These are phyloP conservation scores for Termitomyces sp. DNA, from an alignment of 768 basidiomycete genomes.

Conservation along the genomic window DNA sequence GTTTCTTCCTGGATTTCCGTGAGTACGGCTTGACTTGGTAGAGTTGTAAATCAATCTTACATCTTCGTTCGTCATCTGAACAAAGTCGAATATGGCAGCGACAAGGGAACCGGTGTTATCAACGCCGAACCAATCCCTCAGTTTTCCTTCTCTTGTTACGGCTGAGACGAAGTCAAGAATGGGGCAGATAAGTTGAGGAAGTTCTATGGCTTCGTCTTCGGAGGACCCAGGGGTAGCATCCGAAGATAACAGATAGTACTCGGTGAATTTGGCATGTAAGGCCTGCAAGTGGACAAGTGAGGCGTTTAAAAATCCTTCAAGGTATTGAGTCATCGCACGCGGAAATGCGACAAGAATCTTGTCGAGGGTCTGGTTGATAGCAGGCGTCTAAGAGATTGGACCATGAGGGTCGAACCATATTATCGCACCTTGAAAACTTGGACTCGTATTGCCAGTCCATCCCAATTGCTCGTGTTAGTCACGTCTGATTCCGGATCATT, in stretches of 20 bases:
- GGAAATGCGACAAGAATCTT: constrained; percentile 81
- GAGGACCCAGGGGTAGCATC: constrained; percentile 57
- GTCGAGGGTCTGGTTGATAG: constrained; percentile 60
- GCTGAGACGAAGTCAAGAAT: constrained; percentile 78
- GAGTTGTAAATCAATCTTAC: constrained; percentile 41
- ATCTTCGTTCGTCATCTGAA: constrained; percentile 88
- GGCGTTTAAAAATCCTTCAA: constrained; percentile 52
- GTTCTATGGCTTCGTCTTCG: constrained; percentile 73
- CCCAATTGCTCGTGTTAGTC: constrained; percentile 62
- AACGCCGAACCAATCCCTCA: constrained; percentile 57
- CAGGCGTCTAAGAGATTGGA: neutral
- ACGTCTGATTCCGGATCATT: constrained; percentile 63
- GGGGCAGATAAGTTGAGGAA: constrained; percentile 71
- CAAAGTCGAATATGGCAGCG: constrained; percentile 56
- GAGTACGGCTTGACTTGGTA: neutral
- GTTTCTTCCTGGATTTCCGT: constrained; percentile 65
- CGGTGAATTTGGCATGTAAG: constrained; percentile 55
- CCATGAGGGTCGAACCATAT: neutral
- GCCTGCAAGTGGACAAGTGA: constrained; percentile 56
- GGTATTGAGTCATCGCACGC: constrained; percentile 57
- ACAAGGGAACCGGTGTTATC: constrained; percentile 49
- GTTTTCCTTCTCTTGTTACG: constrained; percentile 58
- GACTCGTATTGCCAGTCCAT: constrained; percentile 70
- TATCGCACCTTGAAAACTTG: constrained; percentile 77
- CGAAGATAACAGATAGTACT: constrained; percentile 54